Base-by-base conservation (phyloP, 257 asterid genomes). In the Lavandula angustifolia region DNA sequence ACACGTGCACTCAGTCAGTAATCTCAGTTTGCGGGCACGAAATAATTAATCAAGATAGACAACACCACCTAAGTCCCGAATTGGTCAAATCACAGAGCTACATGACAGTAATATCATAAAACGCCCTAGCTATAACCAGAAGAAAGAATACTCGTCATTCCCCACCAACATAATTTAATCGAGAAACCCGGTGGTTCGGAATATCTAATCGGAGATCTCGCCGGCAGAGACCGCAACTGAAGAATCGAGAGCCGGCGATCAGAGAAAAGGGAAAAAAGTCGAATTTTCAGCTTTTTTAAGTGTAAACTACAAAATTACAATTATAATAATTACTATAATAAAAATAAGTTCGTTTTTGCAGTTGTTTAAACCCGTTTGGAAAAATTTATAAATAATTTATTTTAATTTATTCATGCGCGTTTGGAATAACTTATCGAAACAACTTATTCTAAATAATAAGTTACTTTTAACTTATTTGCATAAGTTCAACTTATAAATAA, bases 181-280 rank as follows among this genome's bases (percentile, higher is more conserved):
- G 31, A 9, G 32, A 57, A 69, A 69, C 52, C 49, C 14, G 37
- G 13, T 18, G 49, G 49, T 9, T 1, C 1, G 1, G 54, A 44
- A 51, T 64, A 79, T 85, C 85, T 77, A 50, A 71, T 75, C 76
- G 79, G 75, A 75, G 85, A 84, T 80, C 85, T 75, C 74, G 73
- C 78, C 84, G 78, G 71, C 77, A 33, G 64, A 52, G 58, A 49
- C 17, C 7, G 64, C 64, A 66, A 64, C 33, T 53, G 66, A 71
- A 54, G 51, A 59, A 32, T 50, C 50, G 12, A 29, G 80, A 62
- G 75, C 74, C 77, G 76, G 76, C 76, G 80, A 78, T 69, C 77
- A 53, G 73, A 62, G 55, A 41, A 58, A 47, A 34, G 52, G 33
- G 29, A 40, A 8, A 40, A 7, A 11, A 9, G 2, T 22, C 27